Conservation (phyloP, 768 basidiomycete genomes). For the Lactarius deliciosus region DNA sequence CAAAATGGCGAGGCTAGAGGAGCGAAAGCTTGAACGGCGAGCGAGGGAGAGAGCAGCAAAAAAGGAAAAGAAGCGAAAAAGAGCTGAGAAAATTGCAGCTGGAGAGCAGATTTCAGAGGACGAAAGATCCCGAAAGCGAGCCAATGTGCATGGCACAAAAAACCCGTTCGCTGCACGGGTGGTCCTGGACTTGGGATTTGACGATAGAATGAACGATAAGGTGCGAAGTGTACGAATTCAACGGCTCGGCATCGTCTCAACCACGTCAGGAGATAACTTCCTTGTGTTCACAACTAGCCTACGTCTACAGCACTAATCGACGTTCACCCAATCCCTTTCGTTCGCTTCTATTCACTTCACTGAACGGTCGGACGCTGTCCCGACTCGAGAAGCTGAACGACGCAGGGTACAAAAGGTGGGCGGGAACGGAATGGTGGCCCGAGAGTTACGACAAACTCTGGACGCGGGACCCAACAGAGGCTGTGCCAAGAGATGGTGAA, state of each 20-base stretch:
- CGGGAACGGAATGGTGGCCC: conserved; percentile 78
- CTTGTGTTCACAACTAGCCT: conserved; percentile 86
- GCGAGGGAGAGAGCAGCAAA: conserved; percentile 74
- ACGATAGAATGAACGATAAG: conserved; percentile 90
- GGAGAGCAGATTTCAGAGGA: conserved; percentile 55
- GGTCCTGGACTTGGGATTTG: conserved; percentile 88
- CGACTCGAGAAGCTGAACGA: conserved; percentile 65
- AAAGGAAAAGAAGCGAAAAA: conserved; percentile 67
- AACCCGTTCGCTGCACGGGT: conserved; percentile 54
- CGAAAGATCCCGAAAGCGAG: conserved; percentile 39
- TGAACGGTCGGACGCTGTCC: conserved; percentile 66
- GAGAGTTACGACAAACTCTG: conserved; percentile 73
- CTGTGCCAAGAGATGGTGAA: conserved; percentile 5
- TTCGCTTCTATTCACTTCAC: conserved; percentile 75
- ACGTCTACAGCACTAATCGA: conserved; percentile 87
- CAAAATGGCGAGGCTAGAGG: conserved; percentile 65
- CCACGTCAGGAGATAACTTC: conserved; percentile 80
- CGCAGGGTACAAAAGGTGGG: conserved; percentile 77
- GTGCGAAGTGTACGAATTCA: conserved; percentile 45
- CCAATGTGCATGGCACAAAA: conserved; percentile 32
- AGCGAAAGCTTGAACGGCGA: conserved; percentile 69
- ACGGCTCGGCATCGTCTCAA: neutral
- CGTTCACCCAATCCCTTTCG: conserved; percentile 65
- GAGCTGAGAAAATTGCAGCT: conserved; percentile 59
- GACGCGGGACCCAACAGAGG: conserved; percentile 36